Conservation (phyloP, 345 rosid genomes). For the Euphorbia pulcherrima region DNA sequence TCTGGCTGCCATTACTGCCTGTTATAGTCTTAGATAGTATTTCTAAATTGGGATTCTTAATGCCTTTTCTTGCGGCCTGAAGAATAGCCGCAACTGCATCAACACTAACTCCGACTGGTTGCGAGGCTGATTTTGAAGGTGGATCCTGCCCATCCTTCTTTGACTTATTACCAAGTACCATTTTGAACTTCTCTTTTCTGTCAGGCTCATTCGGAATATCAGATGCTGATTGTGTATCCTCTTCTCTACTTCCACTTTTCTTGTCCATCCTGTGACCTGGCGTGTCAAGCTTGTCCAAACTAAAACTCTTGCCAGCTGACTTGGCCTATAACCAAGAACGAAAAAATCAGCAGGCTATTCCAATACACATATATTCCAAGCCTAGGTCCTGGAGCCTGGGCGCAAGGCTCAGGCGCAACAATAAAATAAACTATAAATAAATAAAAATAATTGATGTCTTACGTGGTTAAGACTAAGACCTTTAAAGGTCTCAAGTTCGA, state of each 20-base stretch:
- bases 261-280: slow-evolving; percentile 34
- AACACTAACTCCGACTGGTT: slow-evolving; percentile 49
- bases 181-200: slow-evolving; percentile 74
- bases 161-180: slow-evolving; percentile 60
- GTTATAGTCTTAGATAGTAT: slow-evolving; percentile 37
- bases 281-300: slow-evolving; percentile 43
- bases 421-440: no score
- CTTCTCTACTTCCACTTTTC: slow-evolving; percentile 44
- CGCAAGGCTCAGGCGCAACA: no score
- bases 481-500: no score
- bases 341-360: slow-evolving; percentile 2
- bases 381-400: no score
- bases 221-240: slow-evolving; percentile 36
- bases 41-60: slow-evolving; percentile 64
- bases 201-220: slow-evolving; percentile 60
- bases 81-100: slow-evolving; percentile 92
- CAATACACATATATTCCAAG: no score
- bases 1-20: slow-evolving; percentile 26
- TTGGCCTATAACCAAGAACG: slow-evolving; percentile 44
- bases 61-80: slow-evolving; percentile 85
- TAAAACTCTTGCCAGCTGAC: slow-evolving; percentile 34
- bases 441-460: no score
- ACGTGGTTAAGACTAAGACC: no score
- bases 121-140: slow-evolving; percentile 46
- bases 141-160: slow-evolving; percentile 58